A percentile compares a stretch with the other conserved stretches of the same genome.
Evolutionary conservation across 768 basidiomycete genomes (phyloP).

Genomic region (Leccinum rimulosum): DNA sequence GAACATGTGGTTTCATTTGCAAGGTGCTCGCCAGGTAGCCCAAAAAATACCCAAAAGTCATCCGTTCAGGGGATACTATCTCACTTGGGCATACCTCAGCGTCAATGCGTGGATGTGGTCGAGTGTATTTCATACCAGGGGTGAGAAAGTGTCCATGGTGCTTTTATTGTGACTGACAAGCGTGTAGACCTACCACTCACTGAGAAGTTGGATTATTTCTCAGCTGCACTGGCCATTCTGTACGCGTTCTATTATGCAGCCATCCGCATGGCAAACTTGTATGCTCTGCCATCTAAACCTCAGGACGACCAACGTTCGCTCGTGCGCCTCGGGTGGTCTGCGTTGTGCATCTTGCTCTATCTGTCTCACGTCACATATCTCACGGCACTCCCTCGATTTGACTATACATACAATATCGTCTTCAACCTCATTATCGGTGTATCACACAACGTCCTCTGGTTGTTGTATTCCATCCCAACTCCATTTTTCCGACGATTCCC

Average conservation of each 20-base stretch:
- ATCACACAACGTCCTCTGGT: constrained; percentile 80
- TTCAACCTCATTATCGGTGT: constrained; percentile 80
- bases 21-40: constrained; percentile 52
- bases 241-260: constrained; percentile 77
- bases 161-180: constrained; percentile 7
- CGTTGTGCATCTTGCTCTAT: constrained; percentile 54
- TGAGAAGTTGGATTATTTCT: constrained; percentile 94
- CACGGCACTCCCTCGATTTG: constrained; percentile 70
- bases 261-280: constrained; percentile 75
- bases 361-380: constrained; percentile 78
- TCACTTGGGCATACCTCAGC: constrained; percentile 63
- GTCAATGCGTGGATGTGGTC: constrained; percentile 95
- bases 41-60: constrained; percentile 50
- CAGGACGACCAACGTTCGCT: constrained; percentile 17
- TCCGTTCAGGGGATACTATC: constrained; percentile 69
- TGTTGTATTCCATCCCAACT: constrained; percentile 58
- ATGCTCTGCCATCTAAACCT: constrained; percentile 39
- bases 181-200: constrained; percentile 72
- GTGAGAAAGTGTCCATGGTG: constrained; percentile 39
- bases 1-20: constrained; percentile 75
- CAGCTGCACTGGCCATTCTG: constrained; percentile 82
- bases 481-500: constrained; percentile 56
- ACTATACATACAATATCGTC: constrained; percentile 90
- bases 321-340: constrained; percentile 41
- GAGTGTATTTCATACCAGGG: constrained; percentile 87